Base-by-base conservation (phyloP, 768 basidiomycete genomes). In the Suillus clintonianus region DNA sequence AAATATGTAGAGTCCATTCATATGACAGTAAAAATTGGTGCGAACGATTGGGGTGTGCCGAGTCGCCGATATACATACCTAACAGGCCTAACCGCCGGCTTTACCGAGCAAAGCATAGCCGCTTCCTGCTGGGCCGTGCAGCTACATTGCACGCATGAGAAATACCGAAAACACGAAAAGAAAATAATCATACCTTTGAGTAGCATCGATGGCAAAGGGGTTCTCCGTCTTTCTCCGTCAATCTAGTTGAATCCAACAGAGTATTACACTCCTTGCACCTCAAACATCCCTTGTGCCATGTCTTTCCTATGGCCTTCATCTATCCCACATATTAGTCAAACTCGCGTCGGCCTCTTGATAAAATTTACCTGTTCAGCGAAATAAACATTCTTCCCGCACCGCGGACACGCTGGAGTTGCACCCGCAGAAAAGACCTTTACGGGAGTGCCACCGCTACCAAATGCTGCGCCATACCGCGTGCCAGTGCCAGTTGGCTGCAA, bases 271-370 rank as follows among this genome's bases (percentile, higher is more conserved):
- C 88, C 10, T 83, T 81, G 71, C 92, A 94, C n/a, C 92, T 80
- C 67, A 94, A 74, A 69, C 92, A 94, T 17, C 76, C 79, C 70
- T 91, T 92, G 67, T 94, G 92, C 76, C 81, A 94, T 17, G 88
- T 90, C 80, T 91, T 90, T 9, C 90, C 90, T 15, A 91, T 83
- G 1, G 92, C 92, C 74, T 91, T 92, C 63, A 91, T 86, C 91
- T 92, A 66, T 51, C 11, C 19, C 50, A 11, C 4, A 37, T 11
- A 37, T 73, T 34, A 69, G 59, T 41, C 37, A n/a, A 58, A 50
- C 27, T n/a, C 22, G 51, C 30, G 22, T n/a, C 19, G 24, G 5
- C 19, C 45, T 15, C 32, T 48, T 6, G 32, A 9, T 19, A 24
- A 39, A 22, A 65, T 69, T 22, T 53, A 87, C 91, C 83, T 92